Percentiles rank a stretch among this genome's conserved stretches.
Evolutionary conservation across 2,329 filamentous ascomycete species (phyloP).

Genomic region (Arachnomyces sp.): DNA sequence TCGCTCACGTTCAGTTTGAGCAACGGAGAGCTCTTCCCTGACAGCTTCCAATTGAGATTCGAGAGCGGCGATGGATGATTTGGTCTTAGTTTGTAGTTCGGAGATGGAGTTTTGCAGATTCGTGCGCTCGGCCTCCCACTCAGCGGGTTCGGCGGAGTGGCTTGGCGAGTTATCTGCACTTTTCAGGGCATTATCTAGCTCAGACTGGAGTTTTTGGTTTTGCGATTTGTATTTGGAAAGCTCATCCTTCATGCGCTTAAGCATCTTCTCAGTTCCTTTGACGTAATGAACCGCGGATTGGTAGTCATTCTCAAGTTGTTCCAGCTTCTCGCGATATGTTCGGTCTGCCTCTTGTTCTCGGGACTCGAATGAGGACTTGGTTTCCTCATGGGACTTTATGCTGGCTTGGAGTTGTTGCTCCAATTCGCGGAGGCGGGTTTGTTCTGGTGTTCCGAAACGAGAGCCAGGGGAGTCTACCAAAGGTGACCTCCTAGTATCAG

Average conservation of each 20-base stretch:
- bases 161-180: slow-evolving; percentile 35
- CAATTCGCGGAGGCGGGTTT: slow-evolving; percentile 70
- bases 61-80: slow-evolving; percentile 57
- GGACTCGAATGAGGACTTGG: slow-evolving; percentile 66
- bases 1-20: slow-evolving; percentile 61
- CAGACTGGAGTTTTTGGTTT: slow-evolving; percentile 72
- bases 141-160: slow-evolving; percentile 40
- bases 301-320: slow-evolving; percentile 93
- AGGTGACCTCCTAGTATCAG: slow-evolving; percentile 62
- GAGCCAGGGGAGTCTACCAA: slow-evolving; percentile 66
- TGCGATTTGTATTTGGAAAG: slow-evolving; percentile 85
- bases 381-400: slow-evolving; percentile 75
- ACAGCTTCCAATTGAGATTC: slow-evolving; percentile 64
- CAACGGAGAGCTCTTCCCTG: slow-evolving; percentile 59
- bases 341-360: slow-evolving; percentile 82
- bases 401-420: slow-evolving; percentile 79
- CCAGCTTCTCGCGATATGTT: slow-evolving; percentile 84
- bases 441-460: slow-evolving; percentile 69
- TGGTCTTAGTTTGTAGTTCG: slow-evolving; percentile 61
- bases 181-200: slow-evolving; percentile 63
- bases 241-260: slow-evolving; percentile 97
- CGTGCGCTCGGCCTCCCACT: slow-evolving; percentile 69
- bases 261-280: slow-evolving; percentile 97
- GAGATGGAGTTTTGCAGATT: slow-evolving; percentile 62
- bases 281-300: slow-evolving; percentile 97